phyloP scores from a whole-genome alignment of 768 basidiomycete species.

The Megacollybia marginata region DNA sequence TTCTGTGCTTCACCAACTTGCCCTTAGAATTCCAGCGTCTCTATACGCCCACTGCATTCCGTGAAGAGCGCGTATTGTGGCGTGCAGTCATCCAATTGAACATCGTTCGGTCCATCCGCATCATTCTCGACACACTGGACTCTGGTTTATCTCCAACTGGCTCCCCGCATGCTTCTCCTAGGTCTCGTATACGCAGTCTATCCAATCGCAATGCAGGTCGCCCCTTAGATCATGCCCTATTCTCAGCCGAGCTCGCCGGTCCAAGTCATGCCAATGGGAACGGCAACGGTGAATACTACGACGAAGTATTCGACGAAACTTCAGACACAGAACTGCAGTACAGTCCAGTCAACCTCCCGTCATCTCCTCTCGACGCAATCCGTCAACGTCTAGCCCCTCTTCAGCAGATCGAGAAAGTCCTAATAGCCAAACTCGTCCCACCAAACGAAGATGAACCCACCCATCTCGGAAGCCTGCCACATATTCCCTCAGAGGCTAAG shows the following conservation, averaged over 20 bases:
- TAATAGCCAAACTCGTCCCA: conserved; percentile 65
- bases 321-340: conserved; percentile 7
- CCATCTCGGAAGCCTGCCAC: conserved; percentile 23
- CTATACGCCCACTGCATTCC: conserved; percentile 69
- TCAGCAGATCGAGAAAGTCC: conserved; percentile 58
- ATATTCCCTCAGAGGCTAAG: conserved; percentile 7
- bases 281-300: conserved; percentile 12
- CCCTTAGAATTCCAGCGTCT: conserved; percentile 65
- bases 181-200: neutral
- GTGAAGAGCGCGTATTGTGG: conserved; percentile 75
- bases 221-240: conserved; percentile 13
- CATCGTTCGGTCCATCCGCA: conserved; percentile 68
- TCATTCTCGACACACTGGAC: conserved; percentile 55
- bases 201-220: conserved; percentile 21
- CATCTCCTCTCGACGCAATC: conserved; percentile 41
- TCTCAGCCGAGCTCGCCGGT: neutral
- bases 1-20: neutral
- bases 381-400: conserved; percentile 59
- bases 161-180: conserved; percentile 22
- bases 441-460: conserved; percentile 55
- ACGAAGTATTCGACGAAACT: conserved; percentile 14
- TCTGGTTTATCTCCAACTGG: conserved; percentile 23
- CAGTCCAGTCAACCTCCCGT: conserved; percentile 9
- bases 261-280: neutral
- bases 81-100: conserved; percentile 79